These are phyloP conservation scores for Curvularia sp. DNA, from an alignment of 2,329 filamentous ascomycete genomes.

Conservation along the genomic window DNA sequence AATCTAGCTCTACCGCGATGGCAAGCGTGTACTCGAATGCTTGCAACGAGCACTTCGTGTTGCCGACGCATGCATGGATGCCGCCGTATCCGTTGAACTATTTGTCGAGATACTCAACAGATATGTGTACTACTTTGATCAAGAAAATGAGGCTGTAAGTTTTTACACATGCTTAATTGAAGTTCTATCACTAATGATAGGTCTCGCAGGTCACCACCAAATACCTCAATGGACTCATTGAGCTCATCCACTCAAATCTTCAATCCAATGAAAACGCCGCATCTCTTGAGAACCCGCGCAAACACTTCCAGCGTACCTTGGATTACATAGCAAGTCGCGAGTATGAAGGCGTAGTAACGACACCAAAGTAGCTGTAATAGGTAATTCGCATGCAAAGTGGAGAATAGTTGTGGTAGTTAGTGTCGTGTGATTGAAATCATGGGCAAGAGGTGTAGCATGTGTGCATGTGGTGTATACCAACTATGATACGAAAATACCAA, in stretches of 20 bases:
- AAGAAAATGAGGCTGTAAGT: slow-evolving; percentile 91
- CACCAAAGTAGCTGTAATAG: slow-evolving; percentile 56
- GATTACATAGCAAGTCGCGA: slow-evolving; percentile 92
- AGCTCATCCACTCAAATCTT: slow-evolving; percentile 96
- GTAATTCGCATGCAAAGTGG: not conserved
- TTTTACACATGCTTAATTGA: not conserved
- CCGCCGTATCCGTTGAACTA: slow-evolving; percentile 92
- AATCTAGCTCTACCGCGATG: slow-evolving; percentile 83
- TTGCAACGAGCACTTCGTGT: slow-evolving; percentile 93
- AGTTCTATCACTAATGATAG: slow-evolving; percentile 12
- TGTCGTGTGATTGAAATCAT: slow-evolving; percentile 10
- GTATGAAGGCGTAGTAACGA: slow-evolving; percentile 87
- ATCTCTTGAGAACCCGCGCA: slow-evolving; percentile 85
- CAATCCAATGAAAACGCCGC: slow-evolving; percentile 83
- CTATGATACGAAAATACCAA: not conserved
- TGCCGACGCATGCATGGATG: slow-evolving; percentile 99
- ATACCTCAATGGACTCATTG: slow-evolving; percentile 96
- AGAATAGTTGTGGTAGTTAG: not conserved
- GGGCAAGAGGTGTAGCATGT: not conserved
- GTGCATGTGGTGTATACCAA: not conserved
- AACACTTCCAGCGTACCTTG: slow-evolving; percentile 92
- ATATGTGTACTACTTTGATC: slow-evolving; percentile 99
- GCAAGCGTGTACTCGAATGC: slow-evolving; percentile 95
- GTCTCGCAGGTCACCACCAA: slow-evolving; percentile 80
- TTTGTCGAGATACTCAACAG: slow-evolving; percentile 98